Conservation (phyloP, 148 eudicot species). For the Rhododendron ovatum region DNA sequence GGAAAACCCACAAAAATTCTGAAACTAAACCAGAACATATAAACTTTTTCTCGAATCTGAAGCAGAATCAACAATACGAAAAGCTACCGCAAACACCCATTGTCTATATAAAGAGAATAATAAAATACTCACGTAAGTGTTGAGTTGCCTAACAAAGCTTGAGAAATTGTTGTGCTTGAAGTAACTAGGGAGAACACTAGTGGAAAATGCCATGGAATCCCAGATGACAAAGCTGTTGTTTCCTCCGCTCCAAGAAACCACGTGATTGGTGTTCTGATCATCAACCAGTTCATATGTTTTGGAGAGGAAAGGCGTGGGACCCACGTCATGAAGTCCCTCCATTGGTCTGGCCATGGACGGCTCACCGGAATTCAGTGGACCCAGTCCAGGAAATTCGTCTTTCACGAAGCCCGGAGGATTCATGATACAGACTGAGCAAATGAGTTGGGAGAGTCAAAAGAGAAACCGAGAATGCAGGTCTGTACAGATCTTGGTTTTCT, state of each 20-base stretch:
- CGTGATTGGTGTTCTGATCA: slow-evolving; percentile 26
- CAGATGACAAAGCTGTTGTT: slow-evolving; percentile 53
- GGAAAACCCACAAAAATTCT: background rate
- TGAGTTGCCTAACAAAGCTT: slow-evolving; percentile 12
- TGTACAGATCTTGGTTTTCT: background rate
- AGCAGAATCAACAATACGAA: background rate
- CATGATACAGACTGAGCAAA: slow-evolving; percentile 7
- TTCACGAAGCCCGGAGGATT: slow-evolving; percentile 19
- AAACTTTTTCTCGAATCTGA: background rate
- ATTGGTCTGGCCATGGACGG: slow-evolving; percentile 21
- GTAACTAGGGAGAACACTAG: slow-evolving; percentile 26
- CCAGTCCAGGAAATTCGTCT: slow-evolving; percentile 11
- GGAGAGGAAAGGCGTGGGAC: slow-evolving; percentile 49
- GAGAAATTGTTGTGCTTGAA: slow-evolving; percentile 11
- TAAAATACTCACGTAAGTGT: slow-evolving; percentile 7
- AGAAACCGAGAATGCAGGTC: background rate
- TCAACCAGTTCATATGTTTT: slow-evolving; percentile 54
- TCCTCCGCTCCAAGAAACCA: slow-evolving; percentile 48
- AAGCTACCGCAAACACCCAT: background rate
- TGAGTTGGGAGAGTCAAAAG: background rate
- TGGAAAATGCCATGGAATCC: slow-evolving; percentile 44
- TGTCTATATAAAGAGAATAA: background rate
- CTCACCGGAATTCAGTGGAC: background rate
- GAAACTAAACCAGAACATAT: background rate
- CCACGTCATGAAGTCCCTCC: slow-evolving; percentile 37